Evolutionary conservation across 208 protist species (phyloP).

Genomic region (Trypanosoma brucei): DNA sequence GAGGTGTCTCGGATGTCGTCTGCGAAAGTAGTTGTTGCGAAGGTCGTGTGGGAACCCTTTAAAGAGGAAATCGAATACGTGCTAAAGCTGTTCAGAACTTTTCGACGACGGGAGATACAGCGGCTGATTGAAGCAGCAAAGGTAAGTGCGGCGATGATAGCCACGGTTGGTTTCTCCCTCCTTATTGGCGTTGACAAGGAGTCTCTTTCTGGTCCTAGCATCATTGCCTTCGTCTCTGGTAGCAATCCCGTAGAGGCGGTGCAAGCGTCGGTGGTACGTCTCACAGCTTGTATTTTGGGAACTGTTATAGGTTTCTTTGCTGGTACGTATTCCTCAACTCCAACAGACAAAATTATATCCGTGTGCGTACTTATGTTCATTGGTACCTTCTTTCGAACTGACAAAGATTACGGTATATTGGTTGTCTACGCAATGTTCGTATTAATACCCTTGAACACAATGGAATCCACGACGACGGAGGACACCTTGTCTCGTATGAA

Average conservation of each 20-base stretch:
- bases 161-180: conserved; percentile 76
- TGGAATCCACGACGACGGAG: conserved; percentile 41
- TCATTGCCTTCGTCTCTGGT: conserved; percentile 86
- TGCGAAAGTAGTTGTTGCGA: conserved; percentile 32
- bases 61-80: conserved; percentile 63
- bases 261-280: conserved; percentile 77
- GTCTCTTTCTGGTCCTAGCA: conserved; percentile 77
- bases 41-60: conserved; percentile 40
- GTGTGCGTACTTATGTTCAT: conserved; percentile 79
- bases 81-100: conserved; percentile 33
- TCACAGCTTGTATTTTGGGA: conserved; percentile 82
- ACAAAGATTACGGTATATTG: conserved; percentile 85
- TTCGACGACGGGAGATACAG: conserved; percentile 70
- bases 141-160: conserved; percentile 81
- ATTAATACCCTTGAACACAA: conserved; percentile 71
- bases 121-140: conserved; percentile 85
- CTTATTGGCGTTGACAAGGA: conserved; percentile 56
- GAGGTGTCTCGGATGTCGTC: not conserved
- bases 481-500: conserved; percentile 83
- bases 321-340: conserved; percentile 61
- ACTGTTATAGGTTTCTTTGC: conserved; percentile 87
- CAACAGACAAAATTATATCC: conserved; percentile 67
- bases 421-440: conserved; percentile 86
- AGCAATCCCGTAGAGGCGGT: conserved; percentile 83
- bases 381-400: conserved; percentile 74